Evolutionary conservation across 2,329 filamentous ascomycete genomes (phyloP), one percentile per base, ranked within the genome.

Genomic region (Alternaria brassicicola): DNA sequence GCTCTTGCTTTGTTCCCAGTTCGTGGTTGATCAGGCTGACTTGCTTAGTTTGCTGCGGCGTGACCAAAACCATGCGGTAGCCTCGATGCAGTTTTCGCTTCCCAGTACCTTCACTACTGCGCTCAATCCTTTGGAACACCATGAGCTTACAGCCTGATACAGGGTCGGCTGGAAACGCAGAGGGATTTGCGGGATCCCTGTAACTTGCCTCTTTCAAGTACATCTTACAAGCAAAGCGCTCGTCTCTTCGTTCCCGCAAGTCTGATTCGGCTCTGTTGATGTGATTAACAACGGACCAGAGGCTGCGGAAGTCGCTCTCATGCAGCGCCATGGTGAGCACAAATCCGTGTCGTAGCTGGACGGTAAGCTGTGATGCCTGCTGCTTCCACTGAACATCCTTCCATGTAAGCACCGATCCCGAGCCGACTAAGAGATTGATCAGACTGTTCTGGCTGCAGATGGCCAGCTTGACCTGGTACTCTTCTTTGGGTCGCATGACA

Each of bases 241-340:
- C 93, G 51, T 91, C 89, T 28, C 83, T 82, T 38, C 87, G 85
- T 6, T 88, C 86, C 33, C 87, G 86, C 39, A 96, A 81, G 50
- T 87, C 90, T 25, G 84, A 83, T 70, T 93, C 89, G 2, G 94
- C 86, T 68, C 90, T 92, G 64, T 85, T 85, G 25, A 90, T 91
- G 73, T 96, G 94, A 59, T 96, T 92, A 64, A 93, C 92, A 76
- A 96, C 92, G 67, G 87, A 90, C 86, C 89, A 93, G 10, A 96
- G 78, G 62, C 86, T 88, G 61, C 88, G 86, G 79, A 90, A 96
- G 71, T 96, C 92, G n/a, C 85, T 81, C 67, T 93, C 90, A 13
- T 83, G 83, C 71, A 93, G 88, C 62, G 89, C 87, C 17, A 95
- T 79, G 19, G 85, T 85, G 39, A 96, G 78, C 57, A 89, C 80